These are phyloP conservation scores for Nicotiana tomentosiformis DNA, from an alignment of 257 asterid genomes.

Conservation along the genomic window DNA sequence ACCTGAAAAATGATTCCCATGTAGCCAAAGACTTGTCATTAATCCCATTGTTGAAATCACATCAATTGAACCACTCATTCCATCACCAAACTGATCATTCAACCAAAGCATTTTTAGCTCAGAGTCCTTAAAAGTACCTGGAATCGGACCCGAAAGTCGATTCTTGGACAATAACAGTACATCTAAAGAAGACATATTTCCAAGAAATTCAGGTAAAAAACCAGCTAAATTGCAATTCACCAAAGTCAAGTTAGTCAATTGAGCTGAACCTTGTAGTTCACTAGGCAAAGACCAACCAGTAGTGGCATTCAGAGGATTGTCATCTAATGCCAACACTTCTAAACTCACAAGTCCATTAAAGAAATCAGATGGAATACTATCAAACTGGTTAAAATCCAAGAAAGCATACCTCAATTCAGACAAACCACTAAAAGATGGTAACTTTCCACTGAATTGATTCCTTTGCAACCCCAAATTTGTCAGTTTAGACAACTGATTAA, in stretches of 20 bases:
- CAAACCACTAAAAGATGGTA: slow-evolving; percentile 75
- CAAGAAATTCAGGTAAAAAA: slow-evolving; percentile 64
- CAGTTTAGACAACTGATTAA: slow-evolving; percentile 54
- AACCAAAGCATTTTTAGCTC: slow-evolving; percentile 52
- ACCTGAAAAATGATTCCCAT: slow-evolving; percentile 81
- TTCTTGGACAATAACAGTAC: slow-evolving; percentile 56
- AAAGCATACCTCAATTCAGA: slow-evolving; percentile 55
- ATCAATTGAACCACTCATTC: slow-evolving; percentile 71
- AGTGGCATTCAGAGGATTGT: slow-evolving; percentile 60
- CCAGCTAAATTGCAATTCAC: slow-evolving; percentile 68
- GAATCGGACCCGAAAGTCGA: slow-evolving; percentile 53
- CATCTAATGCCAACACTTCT: slow-evolving; percentile 76
- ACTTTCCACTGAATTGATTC: slow-evolving; percentile 56
- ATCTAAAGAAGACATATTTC: slow-evolving; percentile 64
- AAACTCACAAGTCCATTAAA: slow-evolving; percentile 65
- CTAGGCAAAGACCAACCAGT: slow-evolving; percentile 63
- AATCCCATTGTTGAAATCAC: slow-evolving; percentile 50
- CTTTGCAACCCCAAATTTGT: slow-evolving; percentile 62
- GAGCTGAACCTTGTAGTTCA: slow-evolving; percentile 54
- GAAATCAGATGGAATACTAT: slow-evolving; percentile 74
- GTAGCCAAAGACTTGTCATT: slow-evolving; percentile 77
- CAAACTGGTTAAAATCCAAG: slow-evolving; percentile 70
- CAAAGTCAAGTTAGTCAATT: slow-evolving; percentile 58
- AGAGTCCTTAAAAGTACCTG: slow-evolving; percentile 53
- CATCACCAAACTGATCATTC: slow-evolving; percentile 57